Evolutionary conservation across 805 yeast genomes (phyloP), one percentile per base, ranked within the genome.

Genomic region (Candida berthetii): DNA sequence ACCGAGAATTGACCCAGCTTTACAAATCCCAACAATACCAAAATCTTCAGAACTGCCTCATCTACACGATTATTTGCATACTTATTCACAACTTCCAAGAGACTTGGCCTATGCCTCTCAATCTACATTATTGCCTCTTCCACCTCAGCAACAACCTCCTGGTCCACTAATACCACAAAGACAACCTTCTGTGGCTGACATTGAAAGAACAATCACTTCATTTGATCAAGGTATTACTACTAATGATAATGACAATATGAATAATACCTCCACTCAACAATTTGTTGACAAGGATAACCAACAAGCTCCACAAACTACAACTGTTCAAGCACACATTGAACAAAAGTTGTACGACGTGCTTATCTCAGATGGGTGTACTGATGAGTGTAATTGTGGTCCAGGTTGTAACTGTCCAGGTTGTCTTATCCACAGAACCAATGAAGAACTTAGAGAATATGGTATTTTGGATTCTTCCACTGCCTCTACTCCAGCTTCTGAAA

Each of bases 391-490:
- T 10, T 56, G 61, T 54, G 60, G 58, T 1, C 48, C 49, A 3
- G 41, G 43, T 3, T 56, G 61, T 44, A 16, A 41, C 0, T 56
- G 61, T 41, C 54, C 50, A 13, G 54, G 55, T 2, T 56, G 61
- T 42, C 37, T 55, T 22, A 44, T 56, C 2, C 61, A 56, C 41
- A 44, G 59, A 42, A 52, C 55, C 1, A 54, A 48, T 19, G 54
- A 54, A 32, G 60, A 55, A 24, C 35, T 55, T 19, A 45, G 35
- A 34, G 46, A 38, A 1, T 48, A 51, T 38, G 60, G 60, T 1
- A 41, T 55, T 3, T 28, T 55, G 25, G 52, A 38, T 7, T 36
- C 44, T 7, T 47, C 55, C 15, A 44, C 50, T 15, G 32, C 49
- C 1, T 45, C 50, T 6, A 52, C 53, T 1, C 50, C 54, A n/a